Conservation (phyloP, 1,284 basidiomycete species). For the Pholiota adiposa region DNA sequence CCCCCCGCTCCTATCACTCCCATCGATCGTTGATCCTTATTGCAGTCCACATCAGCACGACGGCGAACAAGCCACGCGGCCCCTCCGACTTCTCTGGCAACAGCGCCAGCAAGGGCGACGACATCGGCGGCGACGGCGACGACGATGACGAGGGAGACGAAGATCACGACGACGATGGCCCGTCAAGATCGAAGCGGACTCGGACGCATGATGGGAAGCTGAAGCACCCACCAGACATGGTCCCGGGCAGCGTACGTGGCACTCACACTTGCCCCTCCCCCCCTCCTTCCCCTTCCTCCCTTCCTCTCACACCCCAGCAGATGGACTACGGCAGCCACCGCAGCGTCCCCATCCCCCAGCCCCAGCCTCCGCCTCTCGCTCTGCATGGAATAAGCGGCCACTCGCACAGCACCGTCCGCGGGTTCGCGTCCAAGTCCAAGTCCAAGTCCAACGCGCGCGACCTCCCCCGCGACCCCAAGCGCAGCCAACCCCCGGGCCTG, state of each 20-base stretch:
- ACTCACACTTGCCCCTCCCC: neutral
- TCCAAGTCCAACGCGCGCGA: conserved; percentile 29
- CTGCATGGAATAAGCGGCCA: conserved; percentile 24
- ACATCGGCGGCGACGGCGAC: conserved; percentile 40
- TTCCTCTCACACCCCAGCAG: conserved; percentile 5
- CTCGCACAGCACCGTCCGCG: conserved; percentile 10
- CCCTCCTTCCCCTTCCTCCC: neutral
- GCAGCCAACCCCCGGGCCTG: conserved; percentile 23
- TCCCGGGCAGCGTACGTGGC: conserved; percentile 26
- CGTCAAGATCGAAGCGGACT: conserved; percentile 24
- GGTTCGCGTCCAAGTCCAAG: conserved; percentile 19
- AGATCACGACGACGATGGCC: conserved; percentile 39
- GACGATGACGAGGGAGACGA: conserved; percentile 36
- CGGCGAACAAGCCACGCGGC: conserved; percentile 55
- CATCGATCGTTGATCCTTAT: conserved; percentile 18
- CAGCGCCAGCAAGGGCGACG: conserved; percentile 32
- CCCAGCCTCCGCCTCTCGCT: conserved; percentile 26
- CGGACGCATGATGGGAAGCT: conserved; percentile 28
- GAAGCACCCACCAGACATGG: conserved; percentile 25
- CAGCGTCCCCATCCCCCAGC: conserved; percentile 26
- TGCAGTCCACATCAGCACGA: conserved; percentile 47
- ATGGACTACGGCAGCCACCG: conserved; percentile 26
- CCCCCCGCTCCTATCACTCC: too few species aligned
- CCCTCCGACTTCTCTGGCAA: conserved; percentile 49
- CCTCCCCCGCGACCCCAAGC: conserved; percentile 23